Percentiles rank a stretch among this genome's conserved stretches.
Conservation (phyloP, 1,284 basidiomycete genomes). For the Trametes versicolor region DNA sequence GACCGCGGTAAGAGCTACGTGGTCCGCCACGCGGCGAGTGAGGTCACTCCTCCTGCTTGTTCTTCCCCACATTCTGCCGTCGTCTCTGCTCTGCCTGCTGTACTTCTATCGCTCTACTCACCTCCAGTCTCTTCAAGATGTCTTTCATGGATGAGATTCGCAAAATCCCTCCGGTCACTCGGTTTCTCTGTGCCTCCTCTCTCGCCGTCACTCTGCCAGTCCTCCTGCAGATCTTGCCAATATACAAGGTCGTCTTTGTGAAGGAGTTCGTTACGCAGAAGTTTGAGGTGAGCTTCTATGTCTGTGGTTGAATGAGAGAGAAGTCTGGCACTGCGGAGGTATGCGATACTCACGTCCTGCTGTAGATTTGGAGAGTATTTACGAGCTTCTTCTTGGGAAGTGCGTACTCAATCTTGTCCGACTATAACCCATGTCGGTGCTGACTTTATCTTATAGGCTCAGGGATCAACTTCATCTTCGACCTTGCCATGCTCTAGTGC, state of each 20-base stretch:
- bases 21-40: slow-evolving; percentile 19
- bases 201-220: slow-evolving; percentile 70
- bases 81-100: slow-evolving; percentile 6
- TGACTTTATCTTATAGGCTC: slow-evolving; percentile 49
- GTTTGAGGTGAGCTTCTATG: slow-evolving; percentile 59
- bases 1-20: slow-evolving; percentile 30
- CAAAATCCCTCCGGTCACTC: slow-evolving; percentile 89
- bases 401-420: slow-evolving; percentile 45
- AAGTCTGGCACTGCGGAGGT: background rate
- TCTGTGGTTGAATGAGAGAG: background rate
- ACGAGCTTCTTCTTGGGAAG: slow-evolving; percentile 85
- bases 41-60: slow-evolving; percentile 7
- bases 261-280: slow-evolving; percentile 55
- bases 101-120: slow-evolving; percentile 3
- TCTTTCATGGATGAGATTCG: slow-evolving; percentile 63
- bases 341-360: background rate
- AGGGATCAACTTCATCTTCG: slow-evolving; percentile 75
- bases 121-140: too few relatives aligned
- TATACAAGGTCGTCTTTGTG: slow-evolving; percentile 68
- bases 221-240: slow-evolving; percentile 64
- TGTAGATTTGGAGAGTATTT: slow-evolving; percentile 79
- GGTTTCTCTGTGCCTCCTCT: slow-evolving; percentile 72
- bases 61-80: background rate
- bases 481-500: slow-evolving; percentile 82
- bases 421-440: background rate